Evolutionary conservation across 192 early-diverging fungal genomes (phyloP).

Genomic region (Gonapodya sp.): DNA sequence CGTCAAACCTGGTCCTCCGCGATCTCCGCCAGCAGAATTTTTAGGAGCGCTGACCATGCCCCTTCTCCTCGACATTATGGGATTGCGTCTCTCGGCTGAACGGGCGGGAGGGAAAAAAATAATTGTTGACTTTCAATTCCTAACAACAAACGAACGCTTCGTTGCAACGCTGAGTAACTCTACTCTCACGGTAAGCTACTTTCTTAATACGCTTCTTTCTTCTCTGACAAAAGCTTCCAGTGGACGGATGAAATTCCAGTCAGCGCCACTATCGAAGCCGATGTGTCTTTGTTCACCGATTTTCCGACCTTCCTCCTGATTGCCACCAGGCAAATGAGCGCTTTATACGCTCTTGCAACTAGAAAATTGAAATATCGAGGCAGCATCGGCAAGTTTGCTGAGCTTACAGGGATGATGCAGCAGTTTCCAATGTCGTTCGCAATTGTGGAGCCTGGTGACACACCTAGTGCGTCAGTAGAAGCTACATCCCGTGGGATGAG

Average conservation of each 20-base stretch:
- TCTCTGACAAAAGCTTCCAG: background rate
- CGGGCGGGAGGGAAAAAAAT: background rate
- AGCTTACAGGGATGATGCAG: background rate
- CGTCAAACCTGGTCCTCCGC: background rate
- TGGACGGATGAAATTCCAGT: background rate
- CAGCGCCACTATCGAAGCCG: background rate
- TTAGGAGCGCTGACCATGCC: background rate
- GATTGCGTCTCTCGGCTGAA: background rate
- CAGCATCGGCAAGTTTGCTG: background rate
- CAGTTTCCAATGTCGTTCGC: background rate
- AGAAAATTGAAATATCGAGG: background rate
- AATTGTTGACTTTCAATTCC: background rate
- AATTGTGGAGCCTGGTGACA: background rate
- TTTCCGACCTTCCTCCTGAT: background rate
- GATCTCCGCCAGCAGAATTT: background rate
- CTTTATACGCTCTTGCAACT: background rate
- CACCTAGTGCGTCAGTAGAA: too few species aligned
- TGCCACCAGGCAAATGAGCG: background rate
- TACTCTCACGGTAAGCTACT: background rate
- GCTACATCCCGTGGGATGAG: too few species aligned
- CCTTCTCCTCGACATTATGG: background rate
- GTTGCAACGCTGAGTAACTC: background rate
- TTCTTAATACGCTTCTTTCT: background rate
- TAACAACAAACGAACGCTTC: background rate
- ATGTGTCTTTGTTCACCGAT: background rate